Evolutionary conservation across 2,329 filamentous ascomycete species (phyloP), one percentile per base, ranked within the genome.

Genomic region (Cytospora leucostoma): DNA sequence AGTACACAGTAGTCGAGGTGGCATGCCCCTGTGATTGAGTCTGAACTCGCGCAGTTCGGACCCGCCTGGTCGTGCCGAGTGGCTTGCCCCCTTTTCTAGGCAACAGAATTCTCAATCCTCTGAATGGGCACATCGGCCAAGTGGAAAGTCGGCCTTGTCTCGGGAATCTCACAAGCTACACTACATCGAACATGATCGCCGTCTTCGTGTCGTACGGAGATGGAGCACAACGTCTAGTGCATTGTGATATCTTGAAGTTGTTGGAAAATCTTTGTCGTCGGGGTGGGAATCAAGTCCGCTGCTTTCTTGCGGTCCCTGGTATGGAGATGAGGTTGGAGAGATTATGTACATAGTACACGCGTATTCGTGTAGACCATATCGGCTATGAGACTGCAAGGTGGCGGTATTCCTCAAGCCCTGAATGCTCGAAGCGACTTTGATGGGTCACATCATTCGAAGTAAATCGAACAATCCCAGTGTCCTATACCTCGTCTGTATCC

Each of bases 51-150:
- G n/a, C 12, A 38, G 6, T 49, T 38, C 10, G 53, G 59, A 55
- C 51, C 59, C 59, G 59, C 59, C 59, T 10, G n/a, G 38, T 27
- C 13, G 59, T 38, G 50, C 35, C 51, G 47, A 27, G 51, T 61
- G 51, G 51, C 51, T 37, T 61, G 59, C 52, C 33, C 44, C 51
- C 21, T 38, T 40, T 52, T 53, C 59, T 33, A 61, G 59, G 59
- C 59, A 61, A 55, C 59, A 53, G 59, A 55, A 61, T 61, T 61
- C 51, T 61, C 38, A 51, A 53, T 12, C n/a, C 59, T 53, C 51
- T 55, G 59, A 61, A 19, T 61, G 59, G 59, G 35, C 51, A 52
- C 4, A 1, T 5, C 40, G 10, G 47, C 19, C 34, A 35, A 13
- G 15, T 47, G 34, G 38, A 44, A 38, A 21, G n/a, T 37, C 40